Base-by-base conservation (phyloP, 1,284 basidiomycete genomes). In the Tylopilus sp. region DNA sequence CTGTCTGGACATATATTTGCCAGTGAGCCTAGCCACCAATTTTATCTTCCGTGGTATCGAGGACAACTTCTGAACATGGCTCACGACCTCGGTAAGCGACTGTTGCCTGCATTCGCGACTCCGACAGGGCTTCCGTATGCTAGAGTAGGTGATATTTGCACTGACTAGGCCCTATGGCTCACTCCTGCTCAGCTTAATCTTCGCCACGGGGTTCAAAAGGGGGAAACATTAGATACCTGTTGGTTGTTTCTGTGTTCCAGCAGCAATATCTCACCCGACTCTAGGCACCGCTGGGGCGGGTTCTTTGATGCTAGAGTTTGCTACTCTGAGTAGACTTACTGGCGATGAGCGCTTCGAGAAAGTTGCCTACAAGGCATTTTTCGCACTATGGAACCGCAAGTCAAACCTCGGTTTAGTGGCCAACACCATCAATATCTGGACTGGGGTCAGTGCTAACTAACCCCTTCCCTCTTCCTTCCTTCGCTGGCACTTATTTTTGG, bases 121-220 rank as follows among this genome's bases (percentile, higher is more conserved):
- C 81, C 86, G 0, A 97, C 92, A 0, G 93, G 93, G 7, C 73
- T 97, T 46, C 94, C 94, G 6, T 92, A 82, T 63, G 91, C 95
- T 42, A 80, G 94, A 66, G 89, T 94, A 68, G 56, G 59, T 44
- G 11, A 21, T 53, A 54, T 54, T 48, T 44, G 11, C 44, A 41
- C 39, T 52, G 21, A 18, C 41, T 11, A 16, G 19, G 28, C 12
- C 21, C 9, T 12, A 19, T 29, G n/a, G 10, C 23, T 51, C 49
- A 51, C 45, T 5, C 51, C 44, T 49, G 13, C 38, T 38, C 29
- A 89, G 87, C 72, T 91, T 30, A 90, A 92, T 63, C 74, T 92
- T 33, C 80, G 85, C 11, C 79, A 82, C 60, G 89, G 89, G 4
- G 64, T 92, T 16, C 61, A 73, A 40, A 76, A 70, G 52, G 83